Evolutionary conservation across 2,329 filamentous ascomycete species (phyloP).

Genomic region (Aspergillus fijiensis): DNA sequence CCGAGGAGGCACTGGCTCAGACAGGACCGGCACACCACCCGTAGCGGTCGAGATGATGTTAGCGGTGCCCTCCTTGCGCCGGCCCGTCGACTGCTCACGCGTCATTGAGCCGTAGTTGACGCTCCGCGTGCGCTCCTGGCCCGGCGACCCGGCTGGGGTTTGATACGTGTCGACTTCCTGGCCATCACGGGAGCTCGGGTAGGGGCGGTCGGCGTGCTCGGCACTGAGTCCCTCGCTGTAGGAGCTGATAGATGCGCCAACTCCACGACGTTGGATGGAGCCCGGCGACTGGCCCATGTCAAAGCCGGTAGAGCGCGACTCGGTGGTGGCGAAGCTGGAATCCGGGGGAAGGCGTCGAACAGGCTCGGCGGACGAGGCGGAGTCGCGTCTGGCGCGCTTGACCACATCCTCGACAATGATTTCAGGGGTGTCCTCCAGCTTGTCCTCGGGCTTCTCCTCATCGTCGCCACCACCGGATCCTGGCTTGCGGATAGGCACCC

Average conservation of each 20-base stretch:
- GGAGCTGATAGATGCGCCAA: conserved; percentile 22
- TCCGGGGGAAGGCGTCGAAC: conserved; percentile 11
- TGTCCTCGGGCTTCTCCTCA: conserved; percentile 61
- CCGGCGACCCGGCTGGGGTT: conserved; percentile 25
- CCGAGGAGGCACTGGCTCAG: conserved; percentile 25
- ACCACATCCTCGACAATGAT: conserved; percentile 5
- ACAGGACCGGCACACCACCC: conserved; percentile 27
- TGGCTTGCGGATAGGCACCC: conserved; percentile 80
- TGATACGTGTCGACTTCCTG: conserved; percentile 30
- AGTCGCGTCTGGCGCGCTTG: conserved; percentile 10
- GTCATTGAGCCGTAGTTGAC: conserved; percentile 29
- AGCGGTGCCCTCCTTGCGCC: conserved; percentile 31
- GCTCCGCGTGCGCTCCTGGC: conserved; percentile 24
- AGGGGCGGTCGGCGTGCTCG: conserved; percentile 30
- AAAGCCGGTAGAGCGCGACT: conserved; percentile 31
- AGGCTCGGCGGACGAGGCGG: conserved; percentile 12
- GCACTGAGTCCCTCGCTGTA: conserved; percentile 36
- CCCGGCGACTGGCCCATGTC: conserved; percentile 28
- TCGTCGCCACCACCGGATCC: conserved; percentile 60
- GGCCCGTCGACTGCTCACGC: conserved; percentile 42
- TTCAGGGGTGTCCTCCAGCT: conserved; percentile 1
- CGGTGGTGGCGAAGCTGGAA: conserved; percentile 7
- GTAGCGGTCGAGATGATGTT: conserved; percentile 18
- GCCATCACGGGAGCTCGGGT: conserved; percentile 30
- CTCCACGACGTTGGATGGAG: conserved; percentile 31